These are phyloP conservation scores for Cucurbita moschata DNA, from an alignment of 306 rosid species.

Conservation along the genomic window DNA sequence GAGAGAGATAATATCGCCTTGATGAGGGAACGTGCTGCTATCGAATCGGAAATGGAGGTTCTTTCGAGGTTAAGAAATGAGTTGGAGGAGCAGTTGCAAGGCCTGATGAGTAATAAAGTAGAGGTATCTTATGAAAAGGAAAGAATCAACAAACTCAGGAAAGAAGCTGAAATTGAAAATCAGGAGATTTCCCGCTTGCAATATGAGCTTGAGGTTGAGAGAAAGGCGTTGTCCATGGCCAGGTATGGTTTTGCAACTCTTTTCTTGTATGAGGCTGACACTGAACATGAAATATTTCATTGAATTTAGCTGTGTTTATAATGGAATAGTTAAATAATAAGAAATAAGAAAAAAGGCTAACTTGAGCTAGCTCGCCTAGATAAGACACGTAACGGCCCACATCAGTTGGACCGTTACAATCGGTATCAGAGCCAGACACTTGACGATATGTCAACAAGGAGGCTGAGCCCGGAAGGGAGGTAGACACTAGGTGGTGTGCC, in stretches of 20 bases:
- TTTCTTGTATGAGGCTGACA: background rate
- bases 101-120: conserved; percentile 58
- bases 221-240: conserved; percentile 97
- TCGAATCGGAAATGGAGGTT: conserved; percentile 89
- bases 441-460: too few species aligned
- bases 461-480: too few species aligned
- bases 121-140: conserved; percentile 76
- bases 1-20: conserved; percentile 46
- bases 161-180: conserved; percentile 72
- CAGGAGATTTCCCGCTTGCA: conserved; percentile 70
- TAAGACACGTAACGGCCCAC: too few species aligned
- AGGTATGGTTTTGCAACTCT: conserved; percentile 35
- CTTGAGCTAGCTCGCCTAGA: too few species aligned
- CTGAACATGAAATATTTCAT: background rate
- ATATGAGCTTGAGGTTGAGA: conserved; percentile 91
- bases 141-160: conserved; percentile 58
- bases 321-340: background rate
- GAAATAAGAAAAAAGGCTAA: background rate
- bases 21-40: conserved; percentile 57
- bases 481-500: too few species aligned
- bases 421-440: too few species aligned
- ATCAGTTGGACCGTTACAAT: too few species aligned
- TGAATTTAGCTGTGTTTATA: background rate
- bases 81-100: conserved; percentile 77
- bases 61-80: conserved; percentile 59